Conservation (phyloP, 257 asterid genomes). For the Paulownia fortunei region DNA sequence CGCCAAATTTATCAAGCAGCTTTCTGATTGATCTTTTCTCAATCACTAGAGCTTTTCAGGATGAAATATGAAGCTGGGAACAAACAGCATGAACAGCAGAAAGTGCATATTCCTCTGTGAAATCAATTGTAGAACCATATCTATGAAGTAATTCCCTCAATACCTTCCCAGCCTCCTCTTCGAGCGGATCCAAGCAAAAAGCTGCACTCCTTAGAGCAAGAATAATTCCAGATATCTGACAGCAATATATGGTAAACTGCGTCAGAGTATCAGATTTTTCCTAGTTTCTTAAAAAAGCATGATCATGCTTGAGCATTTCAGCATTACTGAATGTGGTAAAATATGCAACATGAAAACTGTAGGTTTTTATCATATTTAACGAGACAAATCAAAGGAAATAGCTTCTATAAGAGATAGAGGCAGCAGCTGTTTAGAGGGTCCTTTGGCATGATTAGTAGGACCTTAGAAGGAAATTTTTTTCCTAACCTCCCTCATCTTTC, state of each 20-base stretch:
- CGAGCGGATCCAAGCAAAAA: conserved; percentile 79
- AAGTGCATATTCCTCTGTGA: conserved; percentile 51
- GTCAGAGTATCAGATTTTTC: conserved; percentile 7
- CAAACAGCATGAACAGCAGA: conserved; percentile 58
- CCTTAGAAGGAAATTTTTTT: not conserved
- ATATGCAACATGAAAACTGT: not conserved
- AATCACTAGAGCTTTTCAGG: conserved; percentile 64
- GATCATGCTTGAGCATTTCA: no score
- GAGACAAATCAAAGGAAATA: not conserved
- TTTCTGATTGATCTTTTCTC: conserved; percentile 77
- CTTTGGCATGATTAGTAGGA: not conserved
- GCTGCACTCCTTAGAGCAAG: conserved; percentile 58
- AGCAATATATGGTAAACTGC: conserved; percentile 24
- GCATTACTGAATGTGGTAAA: conserved; percentile 5
- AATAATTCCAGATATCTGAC: conserved; percentile 74
- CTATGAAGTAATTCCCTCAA: conserved; percentile 64
- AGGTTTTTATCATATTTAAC: not conserved
- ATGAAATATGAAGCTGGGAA: conserved; percentile 58
- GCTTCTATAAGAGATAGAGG: not conserved
- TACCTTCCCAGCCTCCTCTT: conserved; percentile 75
- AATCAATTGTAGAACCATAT: conserved; percentile 53
- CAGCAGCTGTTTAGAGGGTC: not conserved
- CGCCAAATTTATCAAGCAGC: conserved; percentile 55
- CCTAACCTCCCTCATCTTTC: not conserved
- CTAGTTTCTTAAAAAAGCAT: not conserved